A percentile compares a stretch with the other conserved stretches of the same genome.
phyloP scores from a whole-genome alignment of 2,329 filamentous ascomycete species.

The Exophiala xenobiotica region DNA sequence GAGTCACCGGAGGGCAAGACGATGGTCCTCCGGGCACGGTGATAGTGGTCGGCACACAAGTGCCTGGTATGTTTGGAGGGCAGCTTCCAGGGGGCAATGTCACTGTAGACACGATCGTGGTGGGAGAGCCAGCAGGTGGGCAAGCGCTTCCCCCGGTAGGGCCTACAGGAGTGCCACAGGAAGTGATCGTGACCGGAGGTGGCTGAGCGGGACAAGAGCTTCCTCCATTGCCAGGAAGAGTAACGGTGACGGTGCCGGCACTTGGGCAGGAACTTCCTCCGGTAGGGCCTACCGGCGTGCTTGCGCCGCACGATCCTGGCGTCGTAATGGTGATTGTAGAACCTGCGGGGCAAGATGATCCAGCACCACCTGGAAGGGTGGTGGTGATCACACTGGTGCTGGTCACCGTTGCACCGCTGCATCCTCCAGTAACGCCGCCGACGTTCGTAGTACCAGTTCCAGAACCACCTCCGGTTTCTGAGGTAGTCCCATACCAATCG shows the following conservation, averaged over 20 bases:
- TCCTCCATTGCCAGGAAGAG: no score
- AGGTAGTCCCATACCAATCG: neutral
- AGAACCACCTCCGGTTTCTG: neutral
- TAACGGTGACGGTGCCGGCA: neutral
- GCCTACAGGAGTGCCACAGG: neutral
- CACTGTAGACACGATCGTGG: neutral
- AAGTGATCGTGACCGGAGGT: no score
- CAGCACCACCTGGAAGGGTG: neutral
- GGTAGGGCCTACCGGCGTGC: neutral
- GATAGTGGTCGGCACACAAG: neutral
- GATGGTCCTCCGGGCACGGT: neutral
- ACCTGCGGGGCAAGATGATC: neutral
- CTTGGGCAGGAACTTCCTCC: no score
- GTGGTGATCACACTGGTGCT: slow-evolving; percentile 1
- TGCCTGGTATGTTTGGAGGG: neutral
- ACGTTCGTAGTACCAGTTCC: neutral
- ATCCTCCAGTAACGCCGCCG: neutral
- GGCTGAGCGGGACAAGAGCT: no score
- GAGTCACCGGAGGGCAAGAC: neutral
- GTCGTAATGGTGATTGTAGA: neutral
- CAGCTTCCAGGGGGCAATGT: neutral
- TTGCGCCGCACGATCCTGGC: no score
- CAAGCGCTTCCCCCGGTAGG: neutral
- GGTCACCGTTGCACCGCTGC: neutral
- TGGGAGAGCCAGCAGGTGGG: neutral